phyloP scores from a whole-genome alignment of 331 rosid genomes.

The Phaseolus coccineus region DNA sequence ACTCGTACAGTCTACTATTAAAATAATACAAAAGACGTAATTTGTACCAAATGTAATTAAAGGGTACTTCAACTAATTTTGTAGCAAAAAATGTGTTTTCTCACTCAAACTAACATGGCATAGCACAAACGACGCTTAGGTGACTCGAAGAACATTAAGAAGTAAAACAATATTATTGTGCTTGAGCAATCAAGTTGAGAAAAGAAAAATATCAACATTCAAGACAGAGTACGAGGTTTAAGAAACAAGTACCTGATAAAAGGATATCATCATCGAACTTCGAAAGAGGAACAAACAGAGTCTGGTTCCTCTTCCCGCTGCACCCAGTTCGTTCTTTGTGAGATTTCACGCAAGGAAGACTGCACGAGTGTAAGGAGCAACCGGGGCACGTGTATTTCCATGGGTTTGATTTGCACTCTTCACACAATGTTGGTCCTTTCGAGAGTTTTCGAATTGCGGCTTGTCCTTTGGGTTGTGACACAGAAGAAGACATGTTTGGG shows the following conservation, averaged over 20 bases:
- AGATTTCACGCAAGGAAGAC: conserved; percentile 82
- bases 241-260: conserved; percentile 68
- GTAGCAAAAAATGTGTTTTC: not conserved
- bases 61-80: not conserved
- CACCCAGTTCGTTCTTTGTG: conserved; percentile 82
- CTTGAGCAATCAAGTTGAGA: conserved; percentile 12
- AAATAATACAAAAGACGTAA: not conserved
- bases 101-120: not conserved
- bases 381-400: conserved; percentile 87
- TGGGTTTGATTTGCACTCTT: conserved; percentile 74
- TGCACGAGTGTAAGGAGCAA: conserved; percentile 80
- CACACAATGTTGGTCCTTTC: conserved; percentile 48
- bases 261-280: conserved; percentile 71
- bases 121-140: not conserved
- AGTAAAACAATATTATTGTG: not conserved
- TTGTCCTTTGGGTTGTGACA: conserved; percentile 40
- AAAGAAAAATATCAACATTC: not conserved
- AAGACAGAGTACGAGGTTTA: conserved; percentile 18
- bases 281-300: conserved; percentile 75
- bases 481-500: conserved; percentile 8
- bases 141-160: not conserved
- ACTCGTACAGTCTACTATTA: not conserved
- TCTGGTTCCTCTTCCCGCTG: conserved; percentile 74
- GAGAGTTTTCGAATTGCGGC: conserved; percentile 26
- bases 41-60: not conserved